These are phyloP conservation scores for Toxoplasma gondii DNA, from an alignment of 169 alveolate species.

Conservation along the genomic window DNA sequence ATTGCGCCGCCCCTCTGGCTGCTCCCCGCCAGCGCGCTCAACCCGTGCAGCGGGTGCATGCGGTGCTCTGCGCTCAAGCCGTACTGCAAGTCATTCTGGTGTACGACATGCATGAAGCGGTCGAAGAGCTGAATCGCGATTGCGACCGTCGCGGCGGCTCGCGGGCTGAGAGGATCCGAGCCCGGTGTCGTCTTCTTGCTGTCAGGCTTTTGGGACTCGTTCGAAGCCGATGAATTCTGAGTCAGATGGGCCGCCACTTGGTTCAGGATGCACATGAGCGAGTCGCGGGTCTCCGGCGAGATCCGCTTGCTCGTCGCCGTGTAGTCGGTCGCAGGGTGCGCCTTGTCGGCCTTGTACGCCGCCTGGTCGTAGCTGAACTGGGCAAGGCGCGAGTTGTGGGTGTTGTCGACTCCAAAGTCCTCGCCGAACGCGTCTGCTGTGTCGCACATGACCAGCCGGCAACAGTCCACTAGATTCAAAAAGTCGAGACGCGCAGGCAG, in stretches of 20 bases:
- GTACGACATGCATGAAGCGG: constrained; percentile 47
- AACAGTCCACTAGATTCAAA: neutral
- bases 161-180: constrained; percentile 43
- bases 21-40: neutral
- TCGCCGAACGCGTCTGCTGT: constrained; percentile 26
- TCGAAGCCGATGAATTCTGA: neutral
- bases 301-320: neutral
- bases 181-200: constrained; percentile 35
- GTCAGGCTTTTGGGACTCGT: neutral
- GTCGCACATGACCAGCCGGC: constrained; percentile 44
- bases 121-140: constrained; percentile 52
- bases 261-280: constrained; percentile 42
- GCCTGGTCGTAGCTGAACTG: constrained; percentile 55
- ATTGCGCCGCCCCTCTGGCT: neutral
- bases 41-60: constrained; percentile 35
- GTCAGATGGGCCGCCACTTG: constrained; percentile 59
- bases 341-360: constrained; percentile 57
- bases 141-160: constrained; percentile 50
- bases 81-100: constrained; percentile 34
- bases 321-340: constrained; percentile 50
- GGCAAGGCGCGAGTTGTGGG: constrained; percentile 57
- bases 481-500: neutral
- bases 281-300: constrained; percentile 53
- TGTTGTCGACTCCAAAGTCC: constrained; percentile 45
- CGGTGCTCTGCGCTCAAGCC: constrained; percentile 50